phyloP scores from a whole-genome alignment of 257 asterid genomes.

The Scutellaria barbata region DNA sequence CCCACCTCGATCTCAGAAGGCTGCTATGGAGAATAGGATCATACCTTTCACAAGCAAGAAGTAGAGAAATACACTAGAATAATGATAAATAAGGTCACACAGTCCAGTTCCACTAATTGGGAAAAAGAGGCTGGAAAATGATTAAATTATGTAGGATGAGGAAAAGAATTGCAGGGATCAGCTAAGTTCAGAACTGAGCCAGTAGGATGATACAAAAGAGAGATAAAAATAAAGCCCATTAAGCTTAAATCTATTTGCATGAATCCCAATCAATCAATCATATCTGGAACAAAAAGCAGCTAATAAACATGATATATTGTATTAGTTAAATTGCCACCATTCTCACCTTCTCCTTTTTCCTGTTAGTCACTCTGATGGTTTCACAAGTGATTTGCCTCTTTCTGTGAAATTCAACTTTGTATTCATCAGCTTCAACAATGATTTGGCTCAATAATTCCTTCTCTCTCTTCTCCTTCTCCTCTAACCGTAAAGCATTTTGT shows the following conservation, averaged over 20 bases:
- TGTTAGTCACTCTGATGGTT: conserved; percentile 57
- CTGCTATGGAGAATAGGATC: neutral
- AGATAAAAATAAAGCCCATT: neutral
- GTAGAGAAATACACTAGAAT: neutral
- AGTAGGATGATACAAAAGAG: neutral
- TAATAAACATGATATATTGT: neutral
- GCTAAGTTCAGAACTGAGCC: neutral
- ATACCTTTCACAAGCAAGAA: neutral
- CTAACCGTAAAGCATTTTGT: conserved; percentile 64
- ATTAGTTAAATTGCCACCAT: neutral
- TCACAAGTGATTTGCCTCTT: conserved; percentile 59
- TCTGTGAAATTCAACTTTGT: conserved; percentile 67
- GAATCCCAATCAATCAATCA: neutral
- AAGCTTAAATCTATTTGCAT: neutral
- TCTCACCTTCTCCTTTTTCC: conserved; percentile 78
- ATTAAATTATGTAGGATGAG: neutral
- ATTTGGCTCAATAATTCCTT: conserved; percentile 65
- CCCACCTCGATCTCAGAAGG: neutral
- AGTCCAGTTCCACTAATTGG: neutral
- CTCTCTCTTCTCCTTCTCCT: conserved; percentile 80
- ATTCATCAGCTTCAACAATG: conserved; percentile 68
- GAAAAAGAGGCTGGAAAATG: neutral
- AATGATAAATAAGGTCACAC: neutral
- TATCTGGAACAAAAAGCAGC: neutral
- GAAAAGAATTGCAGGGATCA: neutral